Percentiles rank a stretch among this genome's conserved stretches.
Evolutionary conservation across 163 green algal species (phyloP).

Genomic region (Chlorella variabilis): DNA sequence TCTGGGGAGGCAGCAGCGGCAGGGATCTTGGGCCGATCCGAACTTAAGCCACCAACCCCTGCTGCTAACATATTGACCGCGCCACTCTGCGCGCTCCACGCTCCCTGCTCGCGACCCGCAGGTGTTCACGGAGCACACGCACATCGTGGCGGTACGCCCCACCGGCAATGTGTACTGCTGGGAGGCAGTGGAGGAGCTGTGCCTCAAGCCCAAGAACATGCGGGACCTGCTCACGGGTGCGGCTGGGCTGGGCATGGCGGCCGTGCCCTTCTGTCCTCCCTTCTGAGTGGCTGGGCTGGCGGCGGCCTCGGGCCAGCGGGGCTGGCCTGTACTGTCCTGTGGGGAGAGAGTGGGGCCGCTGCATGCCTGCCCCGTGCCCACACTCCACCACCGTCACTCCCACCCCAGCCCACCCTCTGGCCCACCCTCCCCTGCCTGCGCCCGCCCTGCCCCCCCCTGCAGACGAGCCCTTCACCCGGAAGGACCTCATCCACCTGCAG

Average conservation of each 20-base stretch:
- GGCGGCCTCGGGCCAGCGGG: too few species aligned
- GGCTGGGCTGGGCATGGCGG: background rate
- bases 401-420: background rate
- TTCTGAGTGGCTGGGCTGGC: background rate
- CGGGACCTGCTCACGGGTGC: conserved; percentile 61
- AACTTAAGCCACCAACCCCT: too few species aligned
- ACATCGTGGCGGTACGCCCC: conserved; percentile 93
- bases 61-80: background rate
- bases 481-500: conserved; percentile 94
- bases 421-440: background rate
- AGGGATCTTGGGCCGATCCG: too few species aligned
- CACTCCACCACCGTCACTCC: too few species aligned
- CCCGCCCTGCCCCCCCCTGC: conserved; percentile 14
- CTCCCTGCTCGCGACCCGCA: conserved; percentile 15
- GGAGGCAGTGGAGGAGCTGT: conserved; percentile 93
- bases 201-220: conserved; percentile 95
- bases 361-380: background rate
- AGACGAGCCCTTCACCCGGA: conserved; percentile 90
- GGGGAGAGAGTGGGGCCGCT: too few species aligned
- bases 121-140: conserved; percentile 96
- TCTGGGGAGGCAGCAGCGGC: too few species aligned
- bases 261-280: too few species aligned
- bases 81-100: background rate
- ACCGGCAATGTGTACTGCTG: conserved; percentile 91
- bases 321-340: too few species aligned